Conservation (phyloP, 2,329 filamentous ascomycete genomes). For the Trichoderma sp. region DNA sequence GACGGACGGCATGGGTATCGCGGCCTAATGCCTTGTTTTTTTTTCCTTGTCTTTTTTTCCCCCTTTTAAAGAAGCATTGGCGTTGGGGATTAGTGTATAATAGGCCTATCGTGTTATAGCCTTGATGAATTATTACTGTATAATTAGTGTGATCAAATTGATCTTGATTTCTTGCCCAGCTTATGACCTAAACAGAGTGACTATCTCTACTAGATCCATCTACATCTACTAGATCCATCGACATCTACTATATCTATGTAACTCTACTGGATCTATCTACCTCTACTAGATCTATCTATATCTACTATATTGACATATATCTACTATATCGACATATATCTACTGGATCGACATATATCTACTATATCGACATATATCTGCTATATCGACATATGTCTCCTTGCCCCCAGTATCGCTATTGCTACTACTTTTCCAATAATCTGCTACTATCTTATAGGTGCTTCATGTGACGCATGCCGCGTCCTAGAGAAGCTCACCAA, state of each 20-base stretch:
- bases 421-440: background rate
- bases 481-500: background rate
- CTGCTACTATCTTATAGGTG: background rate
- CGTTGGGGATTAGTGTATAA: background rate
- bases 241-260: background rate
- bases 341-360: background rate
- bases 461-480: background rate
- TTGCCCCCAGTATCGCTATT: background rate
- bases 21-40: constrained; percentile 23
- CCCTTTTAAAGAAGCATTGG: background rate
- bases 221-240: background rate
- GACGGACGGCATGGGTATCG: constrained; percentile 46
- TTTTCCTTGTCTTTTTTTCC: background rate
- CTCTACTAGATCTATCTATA: background rate
- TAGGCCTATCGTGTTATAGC: background rate
- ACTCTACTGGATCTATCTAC: background rate
- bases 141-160: background rate
- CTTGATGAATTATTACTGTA: background rate
- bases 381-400: background rate
- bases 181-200: background rate
- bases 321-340: background rate
- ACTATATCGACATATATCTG: background rate
- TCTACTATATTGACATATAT: background rate
- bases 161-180: background rate
- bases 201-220: background rate